These are phyloP conservation scores for Phaeosphaeria sp. DNA, from an alignment of 2,329 filamentous ascomycete species.

Conservation along the genomic window DNA sequence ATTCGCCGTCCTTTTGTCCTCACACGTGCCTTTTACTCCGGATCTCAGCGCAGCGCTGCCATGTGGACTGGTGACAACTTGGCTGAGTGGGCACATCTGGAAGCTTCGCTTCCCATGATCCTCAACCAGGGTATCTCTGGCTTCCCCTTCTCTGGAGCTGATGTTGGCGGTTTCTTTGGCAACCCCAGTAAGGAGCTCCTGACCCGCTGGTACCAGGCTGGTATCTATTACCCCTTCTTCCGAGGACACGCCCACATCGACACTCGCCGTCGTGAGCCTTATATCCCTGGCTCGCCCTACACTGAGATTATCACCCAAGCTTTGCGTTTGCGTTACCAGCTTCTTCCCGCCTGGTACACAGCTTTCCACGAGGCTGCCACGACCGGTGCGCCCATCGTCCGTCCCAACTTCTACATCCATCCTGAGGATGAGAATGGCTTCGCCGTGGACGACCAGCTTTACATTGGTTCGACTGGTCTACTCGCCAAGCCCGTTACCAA, in stretches of 20 bases:
- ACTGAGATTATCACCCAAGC: constrained; percentile 86
- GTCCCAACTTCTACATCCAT: constrained; percentile 92
- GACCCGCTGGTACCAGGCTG: constrained; percentile 94
- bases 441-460: constrained; percentile 89
- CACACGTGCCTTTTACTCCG: constrained; percentile 90
- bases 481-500: constrained; percentile 90
- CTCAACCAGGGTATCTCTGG: constrained; percentile 91
- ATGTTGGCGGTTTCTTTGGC: constrained; percentile 97
- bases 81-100: constrained; percentile 89
- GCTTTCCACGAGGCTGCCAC: constrained; percentile 89
- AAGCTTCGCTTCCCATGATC: constrained; percentile 90
- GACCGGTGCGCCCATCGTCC: constrained; percentile 84
- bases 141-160: constrained; percentile 92
- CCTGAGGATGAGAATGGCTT: constrained; percentile 88
- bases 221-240: constrained; percentile 98
- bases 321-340: constrained; percentile 83
- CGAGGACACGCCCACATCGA: constrained; percentile 97
- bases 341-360: constrained; percentile 95
- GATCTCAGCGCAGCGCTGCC: constrained; percentile 86
- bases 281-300: constrained; percentile 84
- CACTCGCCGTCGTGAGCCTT: constrained; percentile 91
- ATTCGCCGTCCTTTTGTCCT: constrained; percentile 87
- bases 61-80: constrained; percentile 99
- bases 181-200: constrained; percentile 93
- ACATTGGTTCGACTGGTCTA: constrained; percentile 85